phyloP scores from a whole-genome alignment of 1,139 yeast genomes.

The Keqinozyma sinolaborantium region DNA sequence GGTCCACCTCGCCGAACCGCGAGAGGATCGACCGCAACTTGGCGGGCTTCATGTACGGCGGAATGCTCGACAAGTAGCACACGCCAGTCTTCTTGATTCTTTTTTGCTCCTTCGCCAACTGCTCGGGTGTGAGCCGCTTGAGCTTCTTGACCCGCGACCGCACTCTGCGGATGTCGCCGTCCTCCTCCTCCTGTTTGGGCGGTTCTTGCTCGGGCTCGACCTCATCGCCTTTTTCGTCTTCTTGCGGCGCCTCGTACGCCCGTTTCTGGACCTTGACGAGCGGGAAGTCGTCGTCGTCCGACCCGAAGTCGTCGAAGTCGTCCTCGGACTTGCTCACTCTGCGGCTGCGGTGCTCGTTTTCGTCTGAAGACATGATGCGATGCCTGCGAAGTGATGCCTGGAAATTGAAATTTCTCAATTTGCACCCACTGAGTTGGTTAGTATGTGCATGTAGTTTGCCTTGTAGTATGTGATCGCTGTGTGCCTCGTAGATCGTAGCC shows the following conservation, averaged over 20 bases:
- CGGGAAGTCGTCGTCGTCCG: constrained; percentile 13
- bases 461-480: too few species aligned
- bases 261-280: constrained; percentile 13
- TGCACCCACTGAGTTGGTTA: too few species aligned
- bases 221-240: constrained; percentile 17
- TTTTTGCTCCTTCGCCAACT: constrained; percentile 54
- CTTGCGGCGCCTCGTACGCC: constrained; percentile 7
- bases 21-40: constrained; percentile 77
- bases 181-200: constrained; percentile 10
- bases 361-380: too few species aligned
- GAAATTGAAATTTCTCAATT: too few species aligned
- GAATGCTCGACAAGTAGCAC: constrained; percentile 82
- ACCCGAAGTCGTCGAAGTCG: constrained; percentile 15
- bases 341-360: too few species aligned
- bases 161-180: constrained; percentile 14
- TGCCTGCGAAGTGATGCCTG: too few species aligned
- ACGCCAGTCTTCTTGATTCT: constrained; percentile 80
- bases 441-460: too few species aligned
- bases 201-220: constrained; percentile 10
- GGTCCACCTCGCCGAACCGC: constrained; percentile 81
- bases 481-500: too few species aligned
- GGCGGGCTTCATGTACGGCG: constrained; percentile 96
- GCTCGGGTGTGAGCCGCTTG: constrained; percentile 49
- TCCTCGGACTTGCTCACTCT: constrained; percentile 18
- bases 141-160: constrained; percentile 24